Conservation (phyloP, 148 eudicot genomes). For the Gaultheria prostrata region DNA sequence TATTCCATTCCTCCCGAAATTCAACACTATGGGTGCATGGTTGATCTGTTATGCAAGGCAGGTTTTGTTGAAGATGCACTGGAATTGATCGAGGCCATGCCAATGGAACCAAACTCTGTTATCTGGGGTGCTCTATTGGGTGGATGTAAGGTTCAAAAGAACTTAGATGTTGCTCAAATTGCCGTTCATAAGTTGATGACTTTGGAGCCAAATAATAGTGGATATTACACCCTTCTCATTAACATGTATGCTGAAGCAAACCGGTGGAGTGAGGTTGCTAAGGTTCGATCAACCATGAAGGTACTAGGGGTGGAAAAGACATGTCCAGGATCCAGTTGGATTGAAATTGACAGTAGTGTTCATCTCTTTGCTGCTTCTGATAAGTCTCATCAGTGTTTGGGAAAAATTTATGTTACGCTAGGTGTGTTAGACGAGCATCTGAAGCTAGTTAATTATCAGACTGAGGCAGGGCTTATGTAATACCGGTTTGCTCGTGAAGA, state of each 20-base stretch:
- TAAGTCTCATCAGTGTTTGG: slow-evolving; percentile 21
- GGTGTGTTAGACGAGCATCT: slow-evolving; percentile 16
- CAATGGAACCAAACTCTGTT: slow-evolving; percentile 23
- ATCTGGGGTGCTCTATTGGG: slow-evolving; percentile 28
- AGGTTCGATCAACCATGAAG: slow-evolving; percentile 18
- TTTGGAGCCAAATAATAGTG: slow-evolving; percentile 26
- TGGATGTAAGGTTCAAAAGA: slow-evolving; percentile 26
- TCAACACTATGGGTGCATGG: slow-evolving; percentile 29
- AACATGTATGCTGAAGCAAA: slow-evolving; percentile 27
- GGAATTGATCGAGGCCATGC: slow-evolving; percentile 19
- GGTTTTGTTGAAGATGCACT: slow-evolving; percentile 25
- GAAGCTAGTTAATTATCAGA: slow-evolving; percentile 19
- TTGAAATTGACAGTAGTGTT: slow-evolving; percentile 22
- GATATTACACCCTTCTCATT: slow-evolving; percentile 20
- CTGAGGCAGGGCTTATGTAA: background rate
- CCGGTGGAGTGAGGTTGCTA: slow-evolving; percentile 23
- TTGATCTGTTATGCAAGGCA: slow-evolving; percentile 25
- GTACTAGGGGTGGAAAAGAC: slow-evolving; percentile 19
- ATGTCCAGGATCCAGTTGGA: slow-evolving; percentile 25
- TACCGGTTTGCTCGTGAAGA: background rate
- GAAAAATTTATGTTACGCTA: slow-evolving; percentile 1
- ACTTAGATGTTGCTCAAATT: slow-evolving; percentile 19
- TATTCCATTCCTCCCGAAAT: slow-evolving; percentile 21
- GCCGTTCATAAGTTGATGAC: slow-evolving; percentile 17
- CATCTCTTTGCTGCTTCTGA: slow-evolving; percentile 27